Evolutionary conservation across 441 rosid genomes (phyloP), one percentile per base, ranked within the genome.

Genomic region (Bruguiera hainesii): DNA sequence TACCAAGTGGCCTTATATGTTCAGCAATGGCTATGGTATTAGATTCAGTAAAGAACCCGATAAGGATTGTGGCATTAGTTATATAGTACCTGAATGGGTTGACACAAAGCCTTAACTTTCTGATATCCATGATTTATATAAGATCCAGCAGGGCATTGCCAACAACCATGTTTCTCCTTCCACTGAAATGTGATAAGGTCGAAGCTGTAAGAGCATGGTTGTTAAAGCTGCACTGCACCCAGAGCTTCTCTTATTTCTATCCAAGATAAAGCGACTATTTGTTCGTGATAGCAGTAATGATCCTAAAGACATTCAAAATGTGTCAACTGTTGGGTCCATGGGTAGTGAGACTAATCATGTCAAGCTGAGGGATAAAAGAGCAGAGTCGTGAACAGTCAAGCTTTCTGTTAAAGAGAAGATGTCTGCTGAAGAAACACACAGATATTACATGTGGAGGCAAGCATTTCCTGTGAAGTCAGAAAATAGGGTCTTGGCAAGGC

Each of bases 1-100:
- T 39, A 71, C 64, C 21, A 15, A 21, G 28, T 55, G 56, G 7
- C 72, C 77, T 63, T 29, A 31, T 56, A 71, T 69, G 49, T 73
- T 67, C 62, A 67, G 67, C 63, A 72, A 71, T 29, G 73, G 70
- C 3, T 60, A 65, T 65, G 16, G 10, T 31, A 56, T 65, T 7
- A 56, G 64, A 42, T 73, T 73, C 60, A 68, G 50, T 49, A 71
- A 67, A 61, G 46, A 60, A 57, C 60, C 74, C 20, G 52, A 51
- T 16, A 28, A 18, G 9, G 55, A 42, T 37, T 63, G 61, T 58
- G 64, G 61, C 23, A 49, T 67, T 56, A 61, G 76, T 10, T 73
- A 63, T 48, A 61, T 72, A 60, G 75, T 61, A 66, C 75, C 67
- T 6, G 59, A 64, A 61, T 72, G 67, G 71, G 50, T 66, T 18